These are phyloP conservation scores for Cercospora citrullina DNA, from an alignment of 2,329 filamentous ascomycete species.

Conservation along the genomic window DNA sequence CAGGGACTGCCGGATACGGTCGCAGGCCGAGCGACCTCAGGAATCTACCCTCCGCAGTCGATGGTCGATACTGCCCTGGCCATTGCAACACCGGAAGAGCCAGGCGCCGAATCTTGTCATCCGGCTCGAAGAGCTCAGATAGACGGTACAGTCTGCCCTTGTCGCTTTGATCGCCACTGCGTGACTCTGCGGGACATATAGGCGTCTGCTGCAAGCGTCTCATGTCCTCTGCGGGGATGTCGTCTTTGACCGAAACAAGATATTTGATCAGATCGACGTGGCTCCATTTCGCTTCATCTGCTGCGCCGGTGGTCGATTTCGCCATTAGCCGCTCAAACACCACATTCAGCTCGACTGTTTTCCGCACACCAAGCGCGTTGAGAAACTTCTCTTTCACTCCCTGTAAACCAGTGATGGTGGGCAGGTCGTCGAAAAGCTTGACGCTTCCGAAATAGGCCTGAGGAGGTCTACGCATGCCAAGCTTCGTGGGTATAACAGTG, in stretches of 20 bases:
- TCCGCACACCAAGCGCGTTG: constrained; percentile 78
- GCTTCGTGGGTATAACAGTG: constrained; percentile 83
- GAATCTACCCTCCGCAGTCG: constrained; percentile 72
- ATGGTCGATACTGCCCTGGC: constrained; percentile 69
- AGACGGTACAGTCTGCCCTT: constrained; percentile 62
- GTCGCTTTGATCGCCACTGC: constrained; percentile 40
- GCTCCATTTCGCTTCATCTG: constrained; percentile 69
- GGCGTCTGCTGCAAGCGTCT: constrained; percentile 73
- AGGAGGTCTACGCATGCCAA: constrained; percentile 79
- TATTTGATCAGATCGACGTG: constrained; percentile 95
- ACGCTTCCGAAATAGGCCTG: constrained; percentile 95
- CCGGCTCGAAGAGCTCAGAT: constrained; percentile 79
- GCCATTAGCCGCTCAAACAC: constrained; percentile 85
- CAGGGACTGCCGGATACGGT: constrained; percentile 67
- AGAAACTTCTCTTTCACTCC: constrained; percentile 90
- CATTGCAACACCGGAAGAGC: constrained; percentile 77
- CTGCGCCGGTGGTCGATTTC: constrained; percentile 51
- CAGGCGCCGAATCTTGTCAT: constrained; percentile 66
- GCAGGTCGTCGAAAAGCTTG: constrained; percentile 90
- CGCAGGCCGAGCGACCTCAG: constrained; percentile 71
- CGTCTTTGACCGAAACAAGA: constrained; percentile 80
- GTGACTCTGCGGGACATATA: constrained; percentile 76
- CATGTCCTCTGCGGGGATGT: constrained; percentile 83
- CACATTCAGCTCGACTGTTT: constrained; percentile 90
- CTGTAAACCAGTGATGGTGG: constrained; percentile 72